Evolutionary conservation across 2,329 filamentous ascomycete genomes (phyloP).

Genomic region (Colletotrichum agaves): DNA sequence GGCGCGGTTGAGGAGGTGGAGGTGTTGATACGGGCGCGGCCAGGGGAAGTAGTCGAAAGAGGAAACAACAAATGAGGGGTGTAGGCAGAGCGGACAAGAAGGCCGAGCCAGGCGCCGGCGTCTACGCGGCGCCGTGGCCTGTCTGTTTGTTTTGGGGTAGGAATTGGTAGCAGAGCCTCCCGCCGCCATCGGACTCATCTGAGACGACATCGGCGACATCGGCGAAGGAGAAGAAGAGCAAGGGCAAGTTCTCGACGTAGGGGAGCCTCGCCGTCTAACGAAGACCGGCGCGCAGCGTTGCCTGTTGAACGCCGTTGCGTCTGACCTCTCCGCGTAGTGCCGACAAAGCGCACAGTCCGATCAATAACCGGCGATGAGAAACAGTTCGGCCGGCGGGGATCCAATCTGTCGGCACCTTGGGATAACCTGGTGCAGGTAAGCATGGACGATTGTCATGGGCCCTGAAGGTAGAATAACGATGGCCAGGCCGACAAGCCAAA

Average conservation of each 20-base stretch:
- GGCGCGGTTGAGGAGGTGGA: conserved; percentile 2
- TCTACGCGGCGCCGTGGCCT: background rate
- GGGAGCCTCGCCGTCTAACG: conserved; percentile 12
- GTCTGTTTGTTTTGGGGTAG: no score
- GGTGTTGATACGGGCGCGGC: conserved; percentile 18
- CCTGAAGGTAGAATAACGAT: background rate
- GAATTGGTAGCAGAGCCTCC: no score
- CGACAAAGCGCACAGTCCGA: background rate
- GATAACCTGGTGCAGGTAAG: background rate
- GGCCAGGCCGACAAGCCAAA: background rate
- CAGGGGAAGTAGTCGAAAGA: background rate
- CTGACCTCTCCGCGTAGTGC: background rate
- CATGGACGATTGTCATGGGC: background rate
- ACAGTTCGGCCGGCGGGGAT: conserved; percentile 12
- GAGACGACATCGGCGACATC: conserved; percentile 3
- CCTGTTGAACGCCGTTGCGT: no score
- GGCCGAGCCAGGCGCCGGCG: background rate
- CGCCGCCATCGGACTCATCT: conserved; percentile 1
- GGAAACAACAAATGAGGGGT: background rate
- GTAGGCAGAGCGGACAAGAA: background rate
- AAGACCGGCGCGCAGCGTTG: background rate
- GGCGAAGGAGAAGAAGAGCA: background rate
- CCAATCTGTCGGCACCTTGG: conserved; percentile 7
- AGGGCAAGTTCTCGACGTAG: background rate
- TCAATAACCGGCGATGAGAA: conserved; percentile 18